Evolutionary conservation across 1,284 basidiomycete species (phyloP).

Genomic region (Papiliotrema fonsecae): DNA sequence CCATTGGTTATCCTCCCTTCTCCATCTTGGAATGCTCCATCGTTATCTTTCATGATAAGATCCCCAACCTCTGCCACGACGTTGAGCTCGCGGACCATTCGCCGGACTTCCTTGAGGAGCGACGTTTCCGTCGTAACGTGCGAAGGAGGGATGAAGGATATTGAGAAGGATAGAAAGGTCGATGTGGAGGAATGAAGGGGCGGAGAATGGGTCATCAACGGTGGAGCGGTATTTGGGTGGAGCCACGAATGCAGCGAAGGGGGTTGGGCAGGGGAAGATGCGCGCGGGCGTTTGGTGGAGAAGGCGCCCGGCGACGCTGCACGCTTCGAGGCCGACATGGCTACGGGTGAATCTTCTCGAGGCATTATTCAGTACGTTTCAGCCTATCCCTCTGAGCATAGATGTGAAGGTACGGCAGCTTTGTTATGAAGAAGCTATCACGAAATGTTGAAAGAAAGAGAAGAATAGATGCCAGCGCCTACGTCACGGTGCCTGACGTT

Average conservation of each 20-base stretch:
- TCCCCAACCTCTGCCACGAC: slow-evolving; percentile 28
- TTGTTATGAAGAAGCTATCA: too few relatives aligned
- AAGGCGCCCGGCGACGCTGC: background rate
- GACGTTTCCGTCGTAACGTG: slow-evolving; percentile 18
- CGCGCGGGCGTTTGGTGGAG: background rate
- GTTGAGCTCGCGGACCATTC: slow-evolving; percentile 36
- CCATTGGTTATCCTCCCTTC: slow-evolving; percentile 18
- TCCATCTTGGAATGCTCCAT: slow-evolving; percentile 37
- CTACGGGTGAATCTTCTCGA: too few relatives aligned
- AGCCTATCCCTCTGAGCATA: too few relatives aligned
- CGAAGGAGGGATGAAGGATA: slow-evolving; percentile 25
- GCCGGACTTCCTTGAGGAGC: slow-evolving; percentile 29
- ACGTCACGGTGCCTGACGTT: too few relatives aligned
- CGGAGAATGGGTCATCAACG: slow-evolving; percentile 29
- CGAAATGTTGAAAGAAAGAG: too few relatives aligned
- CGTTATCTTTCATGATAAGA: slow-evolving; percentile 17
- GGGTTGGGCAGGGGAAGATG: slow-evolving; percentile 6
- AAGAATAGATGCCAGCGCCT: too few relatives aligned
- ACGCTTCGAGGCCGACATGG: slow-evolving; percentile 1
- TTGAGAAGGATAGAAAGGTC: slow-evolving; percentile 36
- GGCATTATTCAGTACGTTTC: too few relatives aligned
- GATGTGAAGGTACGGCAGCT: too few relatives aligned
- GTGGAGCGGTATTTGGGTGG: slow-evolving; percentile 24
- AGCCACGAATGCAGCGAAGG: slow-evolving; percentile 36
- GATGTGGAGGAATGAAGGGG: slow-evolving; percentile 31